Base-by-base conservation (phyloP, 2,329 filamentous ascomycete genomes). In the Xylaria sp. region DNA sequence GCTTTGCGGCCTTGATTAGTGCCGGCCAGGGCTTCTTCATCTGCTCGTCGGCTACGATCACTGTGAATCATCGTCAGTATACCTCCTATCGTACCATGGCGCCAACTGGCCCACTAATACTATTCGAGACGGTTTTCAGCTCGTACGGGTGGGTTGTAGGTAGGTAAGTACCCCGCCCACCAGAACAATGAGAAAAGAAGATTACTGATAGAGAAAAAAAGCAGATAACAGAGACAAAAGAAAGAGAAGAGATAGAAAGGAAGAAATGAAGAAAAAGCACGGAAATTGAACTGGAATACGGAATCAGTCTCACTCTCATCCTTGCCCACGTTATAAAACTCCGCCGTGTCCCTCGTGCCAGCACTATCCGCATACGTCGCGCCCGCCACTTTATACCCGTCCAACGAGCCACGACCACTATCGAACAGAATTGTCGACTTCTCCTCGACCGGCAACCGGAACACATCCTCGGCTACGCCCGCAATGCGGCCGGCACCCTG, bases 311-410 rank as follows among this genome's bases (percentile, higher is more conserved):
- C 46, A 65, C 63, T 68, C 50, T 73, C 69, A 57, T 74, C 70
- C 61, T 74, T 74, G 56, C 65, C 64, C 1, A 73, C 62, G 60
- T 71, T 72, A 64, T 72, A 72, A 65, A 74, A 74, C 65, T 74
- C 70, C 53, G 70, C 71, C 9, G 68, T 71, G 55, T 74, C 72
- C 6, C 56, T 66, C 1, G 65, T 66, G 9, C 69, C 69, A 10
- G 54, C 19, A 47, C 64, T 66, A 61, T 73, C 71, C 30, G 71
- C 65, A 19, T 66, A 50, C 23, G 70, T 69, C 18, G 65, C 66
- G 16, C 71, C 72, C 1, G 68, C 68, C 10, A 55, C 52, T 61
- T 74, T 74, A 62, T 74, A 74, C 3, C 72, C 70, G 55, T 72
- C 70, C 2, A 74, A 64, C 47, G 67, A 60, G 19, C 66, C 64